Percentiles rank a stretch among this genome's conserved stretches.
Conservation (phyloP, 2,329 filamentous ascomycete species). For the Curvularia sp. region DNA sequence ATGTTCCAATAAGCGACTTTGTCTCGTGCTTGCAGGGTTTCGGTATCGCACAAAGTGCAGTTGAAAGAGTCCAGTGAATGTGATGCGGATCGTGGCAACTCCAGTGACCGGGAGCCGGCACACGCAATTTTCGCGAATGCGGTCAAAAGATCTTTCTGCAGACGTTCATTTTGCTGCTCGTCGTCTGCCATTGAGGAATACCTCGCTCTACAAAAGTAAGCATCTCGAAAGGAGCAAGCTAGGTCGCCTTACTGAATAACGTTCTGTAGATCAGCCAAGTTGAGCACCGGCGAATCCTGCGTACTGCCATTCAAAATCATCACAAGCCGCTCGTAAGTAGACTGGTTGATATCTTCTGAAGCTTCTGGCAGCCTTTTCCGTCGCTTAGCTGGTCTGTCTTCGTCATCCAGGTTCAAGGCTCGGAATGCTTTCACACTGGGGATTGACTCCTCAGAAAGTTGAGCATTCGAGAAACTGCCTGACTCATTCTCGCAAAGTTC, state of each 20-base stretch:
- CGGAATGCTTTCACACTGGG: slow-evolving; percentile 28
- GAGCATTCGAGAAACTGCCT: slow-evolving; percentile 31
- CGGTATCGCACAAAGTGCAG: slow-evolving; percentile 40
- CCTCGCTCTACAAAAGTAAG: slow-evolving; percentile 33
- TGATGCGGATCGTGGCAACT: slow-evolving; percentile 4
- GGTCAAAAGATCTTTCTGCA: slow-evolving; percentile 35
- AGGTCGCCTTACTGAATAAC: slow-evolving; percentile 36
- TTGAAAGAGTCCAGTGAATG: slow-evolving; percentile 22
- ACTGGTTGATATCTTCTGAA: slow-evolving; percentile 20
- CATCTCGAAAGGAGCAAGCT: too few relatives aligned
- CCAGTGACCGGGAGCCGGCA: slow-evolving; percentile 39
- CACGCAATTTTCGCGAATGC: slow-evolving; percentile 47
- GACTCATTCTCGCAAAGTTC: slow-evolving; percentile 31
- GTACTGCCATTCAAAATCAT: slow-evolving; percentile 35
- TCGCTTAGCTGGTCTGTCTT: slow-evolving; percentile 42
- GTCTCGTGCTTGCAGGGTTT: slow-evolving; percentile 4
- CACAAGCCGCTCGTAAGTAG: slow-evolving; percentile 32
- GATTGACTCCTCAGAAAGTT: slow-evolving; percentile 32
- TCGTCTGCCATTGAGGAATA: slow-evolving; percentile 32
- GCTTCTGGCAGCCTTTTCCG: slow-evolving; percentile 30
- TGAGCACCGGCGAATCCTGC: slow-evolving; percentile 29
- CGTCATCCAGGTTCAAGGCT: slow-evolving; percentile 23
- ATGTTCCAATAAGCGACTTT: slow-evolving; percentile 37
- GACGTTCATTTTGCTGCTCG: slow-evolving; percentile 23
- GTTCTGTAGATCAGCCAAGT: slow-evolving; percentile 34